Evolutionary conservation across 2,329 filamentous ascomycete species (phyloP).

Genomic region (Fusarium siculi): DNA sequence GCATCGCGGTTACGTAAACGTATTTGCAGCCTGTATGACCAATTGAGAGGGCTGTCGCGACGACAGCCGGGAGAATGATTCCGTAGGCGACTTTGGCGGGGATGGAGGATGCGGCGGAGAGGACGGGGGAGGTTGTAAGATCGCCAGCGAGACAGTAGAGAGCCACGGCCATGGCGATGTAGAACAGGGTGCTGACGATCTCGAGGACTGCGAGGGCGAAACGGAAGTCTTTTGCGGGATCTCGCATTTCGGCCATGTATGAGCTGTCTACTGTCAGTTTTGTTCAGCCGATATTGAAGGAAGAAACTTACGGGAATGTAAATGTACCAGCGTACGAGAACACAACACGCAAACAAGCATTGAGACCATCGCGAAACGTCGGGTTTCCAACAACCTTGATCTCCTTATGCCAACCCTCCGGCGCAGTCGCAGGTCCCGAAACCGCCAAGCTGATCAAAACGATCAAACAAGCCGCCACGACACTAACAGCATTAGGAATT

Average conservation of each 20-base stretch:
- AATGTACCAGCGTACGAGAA: slow-evolving; percentile 45
- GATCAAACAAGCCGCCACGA: slow-evolving; percentile 31
- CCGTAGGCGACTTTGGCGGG: slow-evolving; percentile 45
- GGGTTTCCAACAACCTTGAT: slow-evolving; percentile 36
- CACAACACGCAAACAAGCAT: slow-evolving; percentile 37
- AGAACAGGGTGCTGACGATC: slow-evolving; percentile 40
- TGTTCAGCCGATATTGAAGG: accelerated
- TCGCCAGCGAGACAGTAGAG: slow-evolving; percentile 42
- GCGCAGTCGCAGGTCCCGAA: slow-evolving; percentile 29
- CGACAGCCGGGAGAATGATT: slow-evolving; percentile 38
- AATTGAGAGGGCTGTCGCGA: slow-evolving; percentile 39
- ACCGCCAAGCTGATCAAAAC: slow-evolving; percentile 37
- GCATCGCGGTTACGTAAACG: slow-evolving; percentile 34
- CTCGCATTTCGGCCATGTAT: slow-evolving; percentile 44
- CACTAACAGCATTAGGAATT: slow-evolving; percentile 38
- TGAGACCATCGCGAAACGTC: slow-evolving; percentile 38
- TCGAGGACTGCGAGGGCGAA: slow-evolving; percentile 39
- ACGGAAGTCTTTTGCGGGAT: slow-evolving; percentile 35
- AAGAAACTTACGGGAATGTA: slow-evolving; percentile 34
- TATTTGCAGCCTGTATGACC: slow-evolving; percentile 45
- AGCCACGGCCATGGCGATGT: slow-evolving; percentile 37
- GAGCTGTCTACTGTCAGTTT: neutral
- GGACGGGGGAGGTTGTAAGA: slow-evolving; percentile 36
- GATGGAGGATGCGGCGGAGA: slow-evolving; percentile 35
- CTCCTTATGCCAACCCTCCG: slow-evolving; percentile 29